Percentiles rank a stretch among this genome's conserved stretches.
phyloP scores from a whole-genome alignment of 805 yeast species.

The Torulaspora gathmanii region DNA sequence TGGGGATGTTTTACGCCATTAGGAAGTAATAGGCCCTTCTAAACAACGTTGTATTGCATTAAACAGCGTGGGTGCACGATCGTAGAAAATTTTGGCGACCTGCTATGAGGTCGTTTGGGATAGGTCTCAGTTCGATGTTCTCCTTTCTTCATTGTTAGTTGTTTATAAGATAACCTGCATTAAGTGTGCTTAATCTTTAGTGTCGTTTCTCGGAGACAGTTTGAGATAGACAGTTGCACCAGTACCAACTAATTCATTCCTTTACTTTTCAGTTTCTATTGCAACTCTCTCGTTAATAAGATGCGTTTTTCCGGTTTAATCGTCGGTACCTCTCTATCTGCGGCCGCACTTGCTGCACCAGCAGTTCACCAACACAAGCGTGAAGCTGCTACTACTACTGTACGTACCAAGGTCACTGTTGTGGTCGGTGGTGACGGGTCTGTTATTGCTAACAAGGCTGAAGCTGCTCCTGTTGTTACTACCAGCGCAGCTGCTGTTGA shows the following conservation, averaged over 20 bases:
- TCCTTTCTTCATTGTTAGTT: not conserved
- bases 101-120: constrained; percentile 2
- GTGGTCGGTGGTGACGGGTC: constrained; percentile 33
- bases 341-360: constrained; percentile 55
- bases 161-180: not conserved
- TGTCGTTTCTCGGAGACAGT: not conserved
- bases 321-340: constrained; percentile 45
- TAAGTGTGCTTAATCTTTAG: too few species aligned
- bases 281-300: constrained; percentile 2
- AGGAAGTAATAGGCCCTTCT: not conserved
- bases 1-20: not conserved
- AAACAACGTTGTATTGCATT: not conserved
- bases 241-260: constrained; percentile 17
- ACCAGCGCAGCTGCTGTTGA: constrained; percentile 31
- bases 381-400: constrained; percentile 49
- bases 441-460: constrained; percentile 25
- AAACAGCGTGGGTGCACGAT: not conserved
- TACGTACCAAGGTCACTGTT: constrained; percentile 42
- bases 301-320: constrained; percentile 51
- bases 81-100: not conserved
- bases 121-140: not conserved
- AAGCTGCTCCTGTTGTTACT: constrained; percentile 28
- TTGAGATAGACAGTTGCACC: constrained; percentile 5
- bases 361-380: constrained; percentile 56
- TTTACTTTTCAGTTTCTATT: constrained; percentile 9